Evolutionary conservation across 257 asterid species (phyloP), one percentile per base, ranked within the genome.

Genomic region (Eustoma russellianum): DNA sequence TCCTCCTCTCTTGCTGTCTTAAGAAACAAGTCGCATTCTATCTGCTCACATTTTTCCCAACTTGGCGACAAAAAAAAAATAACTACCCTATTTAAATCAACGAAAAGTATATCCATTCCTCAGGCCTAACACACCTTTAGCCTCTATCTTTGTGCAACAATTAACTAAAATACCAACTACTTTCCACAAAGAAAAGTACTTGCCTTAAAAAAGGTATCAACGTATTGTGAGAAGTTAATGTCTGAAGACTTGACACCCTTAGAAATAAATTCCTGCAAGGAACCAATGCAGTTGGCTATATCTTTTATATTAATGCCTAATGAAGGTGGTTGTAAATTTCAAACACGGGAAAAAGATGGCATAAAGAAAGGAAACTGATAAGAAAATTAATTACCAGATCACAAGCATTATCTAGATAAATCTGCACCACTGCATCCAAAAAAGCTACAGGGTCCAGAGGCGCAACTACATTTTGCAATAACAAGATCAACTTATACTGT

Each of bases 341-440:
- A 11, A 5, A 40, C 9, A 33, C 44, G 48, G 5, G 54, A 60
- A 40, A 50, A 3, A 28, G 46, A 3, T 12, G 7, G 9, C 12
- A 38, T 7, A 11, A 38, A 11, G 5, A 38, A 35, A 28, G 35
- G 30, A 24, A 33, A 18, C 17, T 24, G 48, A 33, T 14, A 57
- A 38, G 34, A 41, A 44, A 50, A 7, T 7, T 11, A 38, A 50
- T 53, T 87, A 92, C 98, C 95, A 92, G 76, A 85, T 92, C 98
- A 85, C 98, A 95, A 85, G 97, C 95, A 85, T 92, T 92, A 79
- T 92, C 98, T 86, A 92, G 77, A 79, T 87, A 92, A 60, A 92
- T 83, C 97, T 92, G 97, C 91, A 92, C 94, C 88, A 87, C 98
- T 87, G 96, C 98, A 87, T 91, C 98, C 66, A 96, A 83, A 80